These are phyloP conservation scores for Chaetomiaceae sp. DNA, from an alignment of 2,329 filamentous ascomycete species.

Conservation along the genomic window DNA sequence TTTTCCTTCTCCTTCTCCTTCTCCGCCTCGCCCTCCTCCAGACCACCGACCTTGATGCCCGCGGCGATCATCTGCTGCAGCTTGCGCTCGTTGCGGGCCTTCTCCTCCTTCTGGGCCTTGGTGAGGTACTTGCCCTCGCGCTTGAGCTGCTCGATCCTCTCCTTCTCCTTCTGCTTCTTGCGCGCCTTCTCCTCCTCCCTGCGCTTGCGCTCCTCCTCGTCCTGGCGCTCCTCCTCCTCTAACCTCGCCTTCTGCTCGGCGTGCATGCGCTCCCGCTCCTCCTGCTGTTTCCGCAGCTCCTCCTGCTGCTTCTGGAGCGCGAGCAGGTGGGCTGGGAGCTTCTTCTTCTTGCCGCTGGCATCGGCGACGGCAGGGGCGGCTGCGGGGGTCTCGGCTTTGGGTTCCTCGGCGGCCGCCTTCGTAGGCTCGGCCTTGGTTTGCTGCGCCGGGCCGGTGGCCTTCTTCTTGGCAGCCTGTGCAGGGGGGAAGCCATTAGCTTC, in stretches of 20 bases:
- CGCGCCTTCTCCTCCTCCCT: conserved; percentile 67
- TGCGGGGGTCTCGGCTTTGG: conserved; percentile 39
- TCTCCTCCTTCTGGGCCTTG: conserved; percentile 78
- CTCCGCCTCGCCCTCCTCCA: conserved; percentile 44
- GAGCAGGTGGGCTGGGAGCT: conserved; percentile 68
- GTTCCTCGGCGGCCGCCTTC: conserved; percentile 46
- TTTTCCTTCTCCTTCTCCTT: conserved; percentile 53
- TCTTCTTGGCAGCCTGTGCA: conserved; percentile 79
- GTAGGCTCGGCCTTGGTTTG: conserved; percentile 43
- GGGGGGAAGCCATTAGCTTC: too few species aligned
- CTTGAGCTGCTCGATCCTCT: conserved; percentile 80
- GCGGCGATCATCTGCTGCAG: conserved; percentile 80
- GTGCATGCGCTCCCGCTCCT: conserved; percentile 52
- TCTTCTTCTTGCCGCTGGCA: conserved; percentile 74
- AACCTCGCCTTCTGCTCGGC: conserved; percentile 60
- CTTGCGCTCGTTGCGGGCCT: conserved; percentile 70
- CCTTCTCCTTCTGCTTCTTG: conserved; percentile 83
- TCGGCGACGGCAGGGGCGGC: conserved; percentile 37
- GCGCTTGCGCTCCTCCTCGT: conserved; percentile 61
- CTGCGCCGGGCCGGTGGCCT: conserved; percentile 45
- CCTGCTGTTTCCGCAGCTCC: conserved; percentile 58
- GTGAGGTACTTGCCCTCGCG: conserved; percentile 82
- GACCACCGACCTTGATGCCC: conserved; percentile 64
- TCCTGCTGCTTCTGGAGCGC: conserved; percentile 79
- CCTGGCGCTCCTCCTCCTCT: conserved; percentile 59